phyloP scores from a whole-genome alignment of 495 filamentous ascomycete genomes.

The Aspergillus affinis region DNA sequence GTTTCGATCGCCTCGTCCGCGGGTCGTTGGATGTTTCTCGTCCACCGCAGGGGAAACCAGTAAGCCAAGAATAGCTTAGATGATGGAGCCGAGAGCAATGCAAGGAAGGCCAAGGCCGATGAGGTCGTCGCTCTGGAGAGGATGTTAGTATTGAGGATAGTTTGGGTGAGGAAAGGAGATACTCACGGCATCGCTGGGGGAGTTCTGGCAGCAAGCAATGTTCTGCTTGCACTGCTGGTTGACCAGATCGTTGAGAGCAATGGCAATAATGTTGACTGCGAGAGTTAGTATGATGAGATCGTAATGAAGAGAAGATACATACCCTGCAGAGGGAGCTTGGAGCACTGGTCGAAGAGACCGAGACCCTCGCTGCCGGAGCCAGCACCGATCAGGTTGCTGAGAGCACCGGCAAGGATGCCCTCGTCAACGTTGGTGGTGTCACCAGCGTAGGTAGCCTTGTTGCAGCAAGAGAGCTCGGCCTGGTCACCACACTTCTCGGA shows the following conservation, averaged over 20 bases:
- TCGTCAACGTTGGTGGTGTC: slow-evolving; percentile 33
- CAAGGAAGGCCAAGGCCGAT: slow-evolving; percentile 48
- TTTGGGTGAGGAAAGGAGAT: not conserved
- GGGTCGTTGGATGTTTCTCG: slow-evolving; percentile 11
- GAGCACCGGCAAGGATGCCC: slow-evolving; percentile 32
- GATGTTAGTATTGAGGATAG: slow-evolving; percentile 15
- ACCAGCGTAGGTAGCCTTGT: slow-evolving; percentile 47
- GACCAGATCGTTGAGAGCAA: slow-evolving; percentile 40
- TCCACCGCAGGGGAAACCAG: slow-evolving; percentile 15
- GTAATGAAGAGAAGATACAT: slow-evolving; percentile 1
- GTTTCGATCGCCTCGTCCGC: slow-evolving; percentile 23
- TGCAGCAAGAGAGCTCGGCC: slow-evolving; percentile 48
- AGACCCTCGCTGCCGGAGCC: slow-evolving; percentile 34
- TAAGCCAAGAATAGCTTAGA: slow-evolving; percentile 38
- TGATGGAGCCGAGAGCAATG: slow-evolving; percentile 47
- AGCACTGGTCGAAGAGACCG: slow-evolving; percentile 41
- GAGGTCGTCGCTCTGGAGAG: slow-evolving; percentile 29
- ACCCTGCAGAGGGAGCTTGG: slow-evolving; percentile 31
- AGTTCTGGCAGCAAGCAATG: slow-evolving; percentile 52
- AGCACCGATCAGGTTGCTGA: slow-evolving; percentile 31
- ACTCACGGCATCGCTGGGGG: slow-evolving; percentile 37
- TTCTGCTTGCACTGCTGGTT: slow-evolving; percentile 51
- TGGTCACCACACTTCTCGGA: slow-evolving; percentile 48
- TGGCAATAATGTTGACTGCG: slow-evolving; percentile 21
- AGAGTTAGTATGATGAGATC: not conserved